Base-by-base conservation (phyloP, 176 grass and related monocot species). In the Oryza glaberrima region DNA sequence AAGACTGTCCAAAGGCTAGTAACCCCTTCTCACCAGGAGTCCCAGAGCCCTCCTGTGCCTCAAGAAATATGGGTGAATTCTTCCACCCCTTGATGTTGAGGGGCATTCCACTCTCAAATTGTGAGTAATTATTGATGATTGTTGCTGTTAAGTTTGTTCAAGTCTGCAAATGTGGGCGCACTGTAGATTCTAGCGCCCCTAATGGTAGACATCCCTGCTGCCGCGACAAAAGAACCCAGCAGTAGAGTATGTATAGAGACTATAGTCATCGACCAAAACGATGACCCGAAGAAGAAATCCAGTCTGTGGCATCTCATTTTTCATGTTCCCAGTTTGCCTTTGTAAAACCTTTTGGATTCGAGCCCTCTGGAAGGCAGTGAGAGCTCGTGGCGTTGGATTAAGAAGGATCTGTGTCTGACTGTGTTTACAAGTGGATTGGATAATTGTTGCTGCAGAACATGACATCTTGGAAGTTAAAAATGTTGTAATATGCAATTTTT, bases 11-110 rank as follows among this genome's bases (percentile, higher is more conserved):
- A 94, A 73, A 92, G 94, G 72, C 88, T 99, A 44, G 86, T 88
- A 41, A 84, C 70, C 72, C 88, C 92, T 17, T 92, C 88, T 74
- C 88, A 89, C 17, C 86, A 90, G 56, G 97, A 99, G 63, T n/a
- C 90, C 11, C 91, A 92, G 73, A 94, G 82, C 76, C 79, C 86
- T 30, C 90, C 78, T 12, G 92, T 92, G 79, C 79, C 86, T 35
- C 97, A 94, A 82, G 97, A 96, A 71, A 99, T 96, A 85, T 94
- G 88, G 73, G 97, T 99, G 83, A 94, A 94, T 76, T 89, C 90
- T 14, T 89, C 88, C 16, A 99, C 97, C 23, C 96, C 96, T 14
- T 95, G 80, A 83, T 48, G 40, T 11, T 95, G 80, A 83, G 56
- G 40, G 26, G 7, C n/a, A 66, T 20, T 60, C n/a, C 51, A 75